phyloP scores from a whole-genome alignment of 2,329 filamentous ascomycete genomes.

The Fusarium illudens region DNA sequence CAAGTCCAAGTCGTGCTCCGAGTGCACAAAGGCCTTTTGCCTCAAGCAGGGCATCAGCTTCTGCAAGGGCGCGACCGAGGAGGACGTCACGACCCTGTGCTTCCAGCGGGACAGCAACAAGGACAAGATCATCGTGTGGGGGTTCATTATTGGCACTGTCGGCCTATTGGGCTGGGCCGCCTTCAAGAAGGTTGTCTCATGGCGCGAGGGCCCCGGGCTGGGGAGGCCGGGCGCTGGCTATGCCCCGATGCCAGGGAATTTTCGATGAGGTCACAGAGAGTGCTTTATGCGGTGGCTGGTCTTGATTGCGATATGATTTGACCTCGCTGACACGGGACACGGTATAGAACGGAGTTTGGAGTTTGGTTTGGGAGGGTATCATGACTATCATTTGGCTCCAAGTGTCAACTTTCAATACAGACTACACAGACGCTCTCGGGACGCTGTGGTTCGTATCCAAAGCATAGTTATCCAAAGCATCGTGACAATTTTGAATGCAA shows the following conservation, averaged over 20 bases:
- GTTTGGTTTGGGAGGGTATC: conserved; percentile 16
- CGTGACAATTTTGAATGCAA: conserved; percentile 38
- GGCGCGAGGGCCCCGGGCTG: conserved; percentile 46
- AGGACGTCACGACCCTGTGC: conserved; percentile 69
- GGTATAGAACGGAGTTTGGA: conserved; percentile 15
- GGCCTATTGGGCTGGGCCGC: conserved; percentile 69
- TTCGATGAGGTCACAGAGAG: conserved; percentile 21
- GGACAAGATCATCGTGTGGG: conserved; percentile 72
- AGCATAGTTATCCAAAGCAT: conserved; percentile 32
- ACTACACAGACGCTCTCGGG: background rate
- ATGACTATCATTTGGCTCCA: conserved; percentile 5
- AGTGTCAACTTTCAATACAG: conserved; percentile 2
- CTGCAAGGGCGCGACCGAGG: conserved; percentile 68
- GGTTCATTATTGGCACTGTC: conserved; percentile 66
- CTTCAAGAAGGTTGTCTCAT: conserved; percentile 58
- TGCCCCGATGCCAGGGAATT: conserved; percentile 40
- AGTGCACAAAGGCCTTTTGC: conserved; percentile 73
- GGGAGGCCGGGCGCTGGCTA: conserved; percentile 44
- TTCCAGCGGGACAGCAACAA: conserved; percentile 74
- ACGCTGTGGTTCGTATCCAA: background rate
- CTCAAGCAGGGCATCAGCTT: conserved; percentile 67
- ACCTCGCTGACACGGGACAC: background rate
- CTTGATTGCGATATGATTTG: background rate
- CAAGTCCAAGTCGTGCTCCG: conserved; percentile 61
- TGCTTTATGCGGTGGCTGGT: background rate